These are phyloP conservation scores for Metschnikowia lochheadii DNA, from an alignment of 805 yeast genomes.

Conservation along the genomic window DNA sequence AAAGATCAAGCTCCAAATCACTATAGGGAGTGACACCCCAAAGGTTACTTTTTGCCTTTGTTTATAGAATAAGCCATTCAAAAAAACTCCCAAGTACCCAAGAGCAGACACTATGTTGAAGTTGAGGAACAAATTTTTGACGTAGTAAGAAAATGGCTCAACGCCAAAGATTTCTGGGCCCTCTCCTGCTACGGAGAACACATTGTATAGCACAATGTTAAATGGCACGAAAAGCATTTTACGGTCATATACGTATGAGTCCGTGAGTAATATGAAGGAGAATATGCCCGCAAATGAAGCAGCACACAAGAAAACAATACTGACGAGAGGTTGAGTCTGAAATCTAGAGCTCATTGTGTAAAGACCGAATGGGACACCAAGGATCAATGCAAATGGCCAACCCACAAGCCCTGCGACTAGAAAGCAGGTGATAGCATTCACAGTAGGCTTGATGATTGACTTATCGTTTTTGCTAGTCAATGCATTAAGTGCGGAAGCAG, in stretches of 20 bases:
- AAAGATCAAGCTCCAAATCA: slow-evolving; percentile 67
- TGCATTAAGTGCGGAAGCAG: slow-evolving; percentile 33
- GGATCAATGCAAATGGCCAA: slow-evolving; percentile 81
- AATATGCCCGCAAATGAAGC: slow-evolving; percentile 18
- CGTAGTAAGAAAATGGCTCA: slow-evolving; percentile 73
- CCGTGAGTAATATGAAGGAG: slow-evolving; percentile 39
- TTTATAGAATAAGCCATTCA: slow-evolving; percentile 18
- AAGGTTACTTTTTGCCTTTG: slow-evolving; percentile 9
- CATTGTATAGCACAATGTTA: slow-evolving; percentile 82
- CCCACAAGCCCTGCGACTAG: slow-evolving; percentile 76
- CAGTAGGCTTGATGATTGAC: slow-evolving; percentile 9
- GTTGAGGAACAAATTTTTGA: slow-evolving; percentile 65
- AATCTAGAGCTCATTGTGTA: slow-evolving; percentile 24
- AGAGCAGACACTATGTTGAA: slow-evolving; percentile 55
- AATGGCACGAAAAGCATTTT: slow-evolving; percentile 65
- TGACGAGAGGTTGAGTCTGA: slow-evolving; percentile 12
- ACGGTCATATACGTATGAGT: slow-evolving; percentile 55
- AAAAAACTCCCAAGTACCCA: slow-evolving; percentile 36
- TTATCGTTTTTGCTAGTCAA: slow-evolving; percentile 8
- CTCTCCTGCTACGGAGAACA: slow-evolving; percentile 57
- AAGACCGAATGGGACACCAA: slow-evolving; percentile 57
- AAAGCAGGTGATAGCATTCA: slow-evolving; percentile 30
- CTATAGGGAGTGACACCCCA: slow-evolving; percentile 40
- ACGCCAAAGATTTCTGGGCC: slow-evolving; percentile 92
- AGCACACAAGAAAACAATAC: slow-evolving; percentile 9